Conservation (phyloP, 176 grass and related monocot genomes). For the Eleusine indica region DNA sequence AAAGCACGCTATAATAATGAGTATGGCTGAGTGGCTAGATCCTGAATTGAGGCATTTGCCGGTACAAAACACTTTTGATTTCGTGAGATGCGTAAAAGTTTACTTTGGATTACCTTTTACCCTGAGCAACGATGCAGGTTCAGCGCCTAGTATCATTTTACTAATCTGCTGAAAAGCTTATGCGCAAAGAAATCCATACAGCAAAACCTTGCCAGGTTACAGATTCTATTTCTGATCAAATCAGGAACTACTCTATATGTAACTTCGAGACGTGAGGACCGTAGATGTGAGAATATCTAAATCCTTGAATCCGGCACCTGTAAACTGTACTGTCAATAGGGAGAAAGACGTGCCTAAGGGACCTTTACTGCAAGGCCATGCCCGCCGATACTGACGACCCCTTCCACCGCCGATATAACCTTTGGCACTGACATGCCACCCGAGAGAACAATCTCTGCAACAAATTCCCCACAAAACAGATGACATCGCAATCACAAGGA, state of each 20-base stretch:
- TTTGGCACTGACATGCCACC: constrained; percentile 73
- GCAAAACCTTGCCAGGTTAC: neutral
- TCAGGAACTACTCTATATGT: neutral
- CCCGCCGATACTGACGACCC: constrained; percentile 17
- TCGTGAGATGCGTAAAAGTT: no score
- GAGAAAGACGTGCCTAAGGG: neutral
- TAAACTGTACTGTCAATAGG: neutral
- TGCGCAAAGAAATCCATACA: neutral
- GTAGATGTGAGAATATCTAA: neutral
- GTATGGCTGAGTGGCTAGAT: neutral
- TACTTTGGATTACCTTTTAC: neutral
- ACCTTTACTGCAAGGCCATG: constrained; percentile 37
- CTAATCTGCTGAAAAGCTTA: neutral
- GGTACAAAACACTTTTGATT: neutral
- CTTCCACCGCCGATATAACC: constrained; percentile 56
- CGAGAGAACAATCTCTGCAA: constrained; percentile 68
- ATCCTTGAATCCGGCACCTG: neutral
- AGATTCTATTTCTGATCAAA: neutral
- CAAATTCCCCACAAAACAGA: neutral
- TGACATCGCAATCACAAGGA: neutral
- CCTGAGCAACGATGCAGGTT: neutral
- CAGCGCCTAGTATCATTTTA: neutral
- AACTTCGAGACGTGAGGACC: neutral
- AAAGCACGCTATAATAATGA: neutral
- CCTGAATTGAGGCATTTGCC: neutral